Conservation (phyloP, 2,329 filamentous ascomycete species). For the Scytalidium lignicola region DNA sequence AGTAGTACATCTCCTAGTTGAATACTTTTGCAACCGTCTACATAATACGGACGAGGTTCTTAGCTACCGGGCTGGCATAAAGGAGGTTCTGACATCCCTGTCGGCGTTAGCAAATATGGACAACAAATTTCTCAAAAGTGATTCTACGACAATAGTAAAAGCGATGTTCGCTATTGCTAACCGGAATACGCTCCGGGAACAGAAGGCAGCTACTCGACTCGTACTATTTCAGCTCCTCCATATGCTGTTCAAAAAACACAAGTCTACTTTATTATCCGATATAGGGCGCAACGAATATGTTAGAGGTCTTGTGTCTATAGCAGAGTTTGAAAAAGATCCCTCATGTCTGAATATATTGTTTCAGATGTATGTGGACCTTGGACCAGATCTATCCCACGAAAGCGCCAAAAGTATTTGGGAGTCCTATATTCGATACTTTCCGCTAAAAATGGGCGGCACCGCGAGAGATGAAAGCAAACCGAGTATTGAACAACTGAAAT, state of each 20-base stretch:
- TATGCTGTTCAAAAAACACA: conserved; percentile 12
- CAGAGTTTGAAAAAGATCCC: conserved; percentile 22
- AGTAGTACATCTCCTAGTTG: conserved; percentile 8
- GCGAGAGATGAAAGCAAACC: conserved; percentile 10
- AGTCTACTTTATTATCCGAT: conserved; percentile 2
- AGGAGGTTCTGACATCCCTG: conserved; percentile 12
- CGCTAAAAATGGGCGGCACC: conserved; percentile 18
- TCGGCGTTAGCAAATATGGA: conserved; percentile 7
- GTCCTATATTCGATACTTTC: conserved; percentile 24
- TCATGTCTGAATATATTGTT: conserved; percentile 21
- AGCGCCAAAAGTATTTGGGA: conserved; percentile 17
- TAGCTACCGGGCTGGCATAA: conserved; percentile 16
- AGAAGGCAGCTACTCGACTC: conserved; percentile 15
- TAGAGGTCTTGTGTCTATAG: conserved; percentile 18
- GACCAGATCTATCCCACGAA: conserved; percentile 5
- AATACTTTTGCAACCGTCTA: conserved; percentile 15
- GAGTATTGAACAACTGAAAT: conserved; percentile 14
- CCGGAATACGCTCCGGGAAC: conserved; percentile 11
- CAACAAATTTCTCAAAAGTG: conserved; percentile 12
- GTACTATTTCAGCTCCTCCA: conserved; percentile 16
- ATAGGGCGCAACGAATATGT: conserved; percentile 13
- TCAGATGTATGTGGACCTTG: conserved; percentile 16
- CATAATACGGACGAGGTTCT: conserved; percentile 4
- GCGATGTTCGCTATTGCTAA: conserved; percentile 11
- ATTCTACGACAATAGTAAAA: conserved; percentile 11